Percentiles rank a stretch among this genome's conserved stretches.
Evolutionary conservation across 805 yeast species (phyloP).

Genomic region (Candida peoriensis): DNA sequence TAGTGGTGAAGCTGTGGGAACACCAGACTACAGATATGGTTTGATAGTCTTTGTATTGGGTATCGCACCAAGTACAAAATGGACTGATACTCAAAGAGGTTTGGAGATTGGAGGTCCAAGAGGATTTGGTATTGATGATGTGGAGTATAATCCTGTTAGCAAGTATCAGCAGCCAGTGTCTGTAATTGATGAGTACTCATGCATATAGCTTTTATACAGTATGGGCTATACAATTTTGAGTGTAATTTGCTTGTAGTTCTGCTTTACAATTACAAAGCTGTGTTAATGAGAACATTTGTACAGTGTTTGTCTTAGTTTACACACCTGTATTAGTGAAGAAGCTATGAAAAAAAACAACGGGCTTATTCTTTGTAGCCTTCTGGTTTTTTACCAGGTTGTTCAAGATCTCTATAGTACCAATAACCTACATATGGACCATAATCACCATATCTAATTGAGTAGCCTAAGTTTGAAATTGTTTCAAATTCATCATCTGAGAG

Average conservation of each 20-base stretch:
- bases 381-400: conserved; percentile 28
- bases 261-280: no score
- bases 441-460: conserved; percentile 27
- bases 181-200: conserved; percentile 35
- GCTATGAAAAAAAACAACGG: no score
- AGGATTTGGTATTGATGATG: conserved; percentile 27
- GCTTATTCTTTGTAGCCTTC: not conserved
- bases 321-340: no score
- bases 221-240: conserved; percentile 36
- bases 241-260: no score
- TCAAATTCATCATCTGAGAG: conserved; percentile 28
- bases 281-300: no score
- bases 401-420: conserved; percentile 28
- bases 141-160: conserved; percentile 33
- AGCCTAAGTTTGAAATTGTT: conserved; percentile 11
- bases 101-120: conserved; percentile 38
- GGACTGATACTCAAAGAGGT: conserved; percentile 34
- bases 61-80: conserved; percentile 32
- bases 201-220: conserved; percentile 31
- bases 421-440: conserved; percentile 29
- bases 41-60: conserved; percentile 38
- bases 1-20: conserved; percentile 42
- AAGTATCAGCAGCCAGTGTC: conserved; percentile 30
- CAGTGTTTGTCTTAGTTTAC: no score
- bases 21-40: conserved; percentile 44